Percentiles rank a stretch among this genome's conserved stretches.
These are phyloP conservation scores for Naganishia liquefaciens DNA, from an alignment of 1,284 basidiomycete genomes.

Conservation along the genomic window DNA sequence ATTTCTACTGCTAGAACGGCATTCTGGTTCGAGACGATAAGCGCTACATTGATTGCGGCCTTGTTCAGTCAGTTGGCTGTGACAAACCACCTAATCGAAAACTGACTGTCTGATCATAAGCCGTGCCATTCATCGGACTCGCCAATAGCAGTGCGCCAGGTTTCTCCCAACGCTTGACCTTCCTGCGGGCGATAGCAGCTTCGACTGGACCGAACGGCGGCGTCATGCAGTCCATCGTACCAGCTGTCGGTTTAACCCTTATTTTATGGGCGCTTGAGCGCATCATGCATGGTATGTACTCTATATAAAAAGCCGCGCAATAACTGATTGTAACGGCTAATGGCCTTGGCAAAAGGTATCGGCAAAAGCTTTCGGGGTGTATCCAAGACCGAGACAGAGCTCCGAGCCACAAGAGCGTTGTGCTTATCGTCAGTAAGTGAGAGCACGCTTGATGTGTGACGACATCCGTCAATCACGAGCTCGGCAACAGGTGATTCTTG, in stretches of 20 bases:
- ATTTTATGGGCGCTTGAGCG: conserved; percentile 63
- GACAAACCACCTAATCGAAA: background rate
- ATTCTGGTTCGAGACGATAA: conserved; percentile 1
- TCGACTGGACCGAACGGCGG: conserved; percentile 62
- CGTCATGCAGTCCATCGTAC: conserved; percentile 66
- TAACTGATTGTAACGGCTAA: background rate
- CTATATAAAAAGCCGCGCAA: background rate
- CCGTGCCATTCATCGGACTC: conserved; percentile 68
- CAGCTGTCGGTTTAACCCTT: conserved; percentile 63
- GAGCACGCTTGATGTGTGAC: background rate
- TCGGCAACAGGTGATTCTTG: conserved; percentile 55
- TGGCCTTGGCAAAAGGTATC: background rate
- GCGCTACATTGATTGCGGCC: background rate
- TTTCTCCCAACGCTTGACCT: conserved; percentile 67
- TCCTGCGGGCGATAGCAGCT: conserved; percentile 62
- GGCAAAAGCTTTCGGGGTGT: background rate
- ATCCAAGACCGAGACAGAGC: conserved; percentile 12
- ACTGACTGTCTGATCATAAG: conserved; percentile 49
- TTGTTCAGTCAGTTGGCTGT: background rate
- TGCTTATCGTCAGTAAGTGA: background rate
- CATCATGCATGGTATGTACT: conserved; percentile 62
- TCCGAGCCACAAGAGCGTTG: conserved; percentile 5
- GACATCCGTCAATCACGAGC: background rate
- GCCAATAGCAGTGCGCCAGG: conserved; percentile 68
- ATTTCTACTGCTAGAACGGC: conserved; percentile 41